Conservation (phyloP, 2,329 filamentous ascomycete species). For the Tolypocladium sp. region DNA sequence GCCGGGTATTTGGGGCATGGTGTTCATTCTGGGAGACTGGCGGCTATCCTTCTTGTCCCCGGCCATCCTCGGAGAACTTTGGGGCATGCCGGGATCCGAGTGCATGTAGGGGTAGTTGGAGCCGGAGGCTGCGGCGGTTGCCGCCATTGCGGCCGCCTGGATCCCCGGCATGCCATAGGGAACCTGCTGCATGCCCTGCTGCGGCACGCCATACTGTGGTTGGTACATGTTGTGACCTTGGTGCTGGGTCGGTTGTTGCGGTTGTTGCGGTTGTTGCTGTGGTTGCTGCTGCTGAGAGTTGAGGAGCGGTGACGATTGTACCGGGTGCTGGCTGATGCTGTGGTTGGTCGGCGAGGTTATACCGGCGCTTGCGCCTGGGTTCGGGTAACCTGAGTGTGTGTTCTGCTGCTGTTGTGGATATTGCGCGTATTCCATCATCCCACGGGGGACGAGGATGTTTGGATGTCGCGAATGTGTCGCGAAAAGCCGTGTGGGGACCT, state of each 20-base stretch:
- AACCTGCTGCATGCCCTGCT: constrained; percentile 58
- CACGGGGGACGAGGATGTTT: constrained; percentile 15
- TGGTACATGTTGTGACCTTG: constrained; percentile 67
- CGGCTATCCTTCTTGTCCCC: constrained; percentile 62
- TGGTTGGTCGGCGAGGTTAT: constrained; percentile 69
- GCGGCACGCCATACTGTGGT: constrained; percentile 64
- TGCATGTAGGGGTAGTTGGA: constrained; percentile 66
- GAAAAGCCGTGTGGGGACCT: constrained; percentile 9
- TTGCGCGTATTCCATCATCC: constrained; percentile 68
- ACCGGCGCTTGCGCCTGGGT: constrained; percentile 42
- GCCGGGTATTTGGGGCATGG: constrained; percentile 47
- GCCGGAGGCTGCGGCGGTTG: constrained; percentile 83
- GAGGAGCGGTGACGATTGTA: constrained; percentile 72
- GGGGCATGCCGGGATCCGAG: constrained; percentile 58
- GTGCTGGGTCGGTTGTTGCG: constrained; percentile 17
- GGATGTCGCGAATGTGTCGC: constrained; percentile 13
- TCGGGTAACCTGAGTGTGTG: constrained; percentile 56
- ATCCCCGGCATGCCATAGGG: constrained; percentile 70
- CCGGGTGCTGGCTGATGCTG: constrained; percentile 56
- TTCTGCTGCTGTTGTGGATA: constrained; percentile 63
- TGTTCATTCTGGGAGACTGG: constrained; percentile 68
- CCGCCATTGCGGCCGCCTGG: constrained; percentile 85
- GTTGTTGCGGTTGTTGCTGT: constrained; percentile 17
- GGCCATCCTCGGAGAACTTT: constrained; percentile 70
- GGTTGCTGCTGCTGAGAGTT: constrained; percentile 59